A percentile compares a stretch with the other conserved stretches of the same genome.
Evolutionary conservation across 768 basidiomycete species (phyloP).

Genomic region (Daedaleopsis sinensis): DNA sequence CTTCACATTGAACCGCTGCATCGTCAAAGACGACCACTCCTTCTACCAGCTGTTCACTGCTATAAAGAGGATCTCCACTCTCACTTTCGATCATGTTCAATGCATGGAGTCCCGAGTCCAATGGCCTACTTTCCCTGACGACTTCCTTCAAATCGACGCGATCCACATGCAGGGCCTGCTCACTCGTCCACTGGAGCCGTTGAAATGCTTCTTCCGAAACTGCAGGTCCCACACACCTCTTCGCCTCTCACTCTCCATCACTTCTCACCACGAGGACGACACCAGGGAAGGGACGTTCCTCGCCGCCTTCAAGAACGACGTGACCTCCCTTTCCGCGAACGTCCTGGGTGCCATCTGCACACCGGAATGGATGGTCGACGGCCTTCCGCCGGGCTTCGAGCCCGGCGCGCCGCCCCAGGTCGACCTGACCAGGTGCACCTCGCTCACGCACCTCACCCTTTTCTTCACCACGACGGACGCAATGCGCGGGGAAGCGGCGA

Average conservation of each 20-base stretch:
- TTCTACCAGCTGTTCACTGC: not conserved
- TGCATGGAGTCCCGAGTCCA: not conserved
- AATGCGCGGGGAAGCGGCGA: not conserved
- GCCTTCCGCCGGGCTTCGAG: not conserved
- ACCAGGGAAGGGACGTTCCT: not conserved
- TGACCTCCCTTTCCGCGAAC: not conserved
- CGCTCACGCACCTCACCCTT: not conserved
- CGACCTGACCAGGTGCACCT: not conserved
- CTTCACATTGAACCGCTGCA: not conserved
- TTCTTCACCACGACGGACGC: not conserved
- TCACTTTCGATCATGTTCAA: not conserved
- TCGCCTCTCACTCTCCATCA: not conserved
- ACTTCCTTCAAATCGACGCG: not conserved
- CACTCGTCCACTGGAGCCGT: not conserved
- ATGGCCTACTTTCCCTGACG: not conserved
- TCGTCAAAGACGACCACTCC: not conserved
- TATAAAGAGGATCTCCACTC: not conserved
- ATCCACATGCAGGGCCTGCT: not conserved
- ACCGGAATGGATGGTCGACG: not conserved
- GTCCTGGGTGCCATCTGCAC: not conserved
- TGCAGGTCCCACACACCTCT: not conserved
- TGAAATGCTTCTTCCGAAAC: not conserved
- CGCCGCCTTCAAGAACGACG: not conserved
- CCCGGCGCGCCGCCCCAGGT: not conserved
- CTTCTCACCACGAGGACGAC: not conserved